Base-by-base conservation (phyloP, 176 grass and related monocot species). In the Miscanthus lutarioriparius region DNA sequence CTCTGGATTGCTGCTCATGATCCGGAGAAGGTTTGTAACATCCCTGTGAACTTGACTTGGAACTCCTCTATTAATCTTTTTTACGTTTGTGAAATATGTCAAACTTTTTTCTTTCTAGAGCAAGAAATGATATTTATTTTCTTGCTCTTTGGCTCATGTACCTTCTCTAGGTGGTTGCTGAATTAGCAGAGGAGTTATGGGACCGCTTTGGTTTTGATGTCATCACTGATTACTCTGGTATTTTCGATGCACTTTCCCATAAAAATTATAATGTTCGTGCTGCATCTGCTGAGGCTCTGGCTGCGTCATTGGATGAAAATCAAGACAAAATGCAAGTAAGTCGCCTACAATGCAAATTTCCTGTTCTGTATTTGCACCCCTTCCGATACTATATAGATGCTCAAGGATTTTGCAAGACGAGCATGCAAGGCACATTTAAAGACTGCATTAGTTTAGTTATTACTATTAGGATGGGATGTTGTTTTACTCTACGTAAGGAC, bases 1-100 rank as follows among this genome's bases (percentile, higher is more conserved):
- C 86, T 98, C 47, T 98, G 96, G 96, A 94, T 98, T 90, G 85
- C 93, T 86, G 91, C 89, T 53, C 93, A 98, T 88, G 96, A 98
- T 86, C 93, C 87, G 8, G 93, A 95, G 78, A 98, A 98, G 96
- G 96, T 98, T 19, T 22, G 92, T 89, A 74, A 90, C 66, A 36
- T 83, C 53, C 47, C 11, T 78, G 30, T 38, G 80, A 82, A 78
- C 72, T 28, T 74, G 22, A 33, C 56, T 38, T 75, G 35, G 15
- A 72, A 81, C 25, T 85, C 23, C 62, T 88, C 22, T 83, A 78
- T 75, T 70, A 53, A 10, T 30, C 38, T 7, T 70, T 39, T 83
- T 79, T 70, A 49, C 36, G 47, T 74, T 80, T 41, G 51, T 76
- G 65, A 77, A 73, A 38, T 19, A 73, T 77, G 14, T 40, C 74